Evolutionary conservation across 768 basidiomycete genomes (phyloP).

Genomic region (Trametes coccinea): DNA sequence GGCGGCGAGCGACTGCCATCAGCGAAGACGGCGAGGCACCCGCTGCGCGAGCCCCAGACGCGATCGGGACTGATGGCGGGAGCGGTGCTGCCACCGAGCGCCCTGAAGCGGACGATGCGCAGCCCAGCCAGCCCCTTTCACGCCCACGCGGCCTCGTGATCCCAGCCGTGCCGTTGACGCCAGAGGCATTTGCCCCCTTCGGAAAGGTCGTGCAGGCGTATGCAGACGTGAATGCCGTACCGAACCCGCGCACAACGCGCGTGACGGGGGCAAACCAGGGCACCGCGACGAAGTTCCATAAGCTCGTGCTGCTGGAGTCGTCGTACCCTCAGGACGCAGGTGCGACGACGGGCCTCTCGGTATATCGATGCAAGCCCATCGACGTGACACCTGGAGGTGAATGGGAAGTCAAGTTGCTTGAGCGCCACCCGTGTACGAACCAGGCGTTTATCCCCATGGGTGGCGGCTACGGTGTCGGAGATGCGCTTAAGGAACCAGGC

Average conservation of each 20-base stretch:
- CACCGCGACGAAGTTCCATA: constrained; percentile 92
- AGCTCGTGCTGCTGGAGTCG: constrained; percentile 69
- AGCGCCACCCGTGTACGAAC: constrained; percentile 86
- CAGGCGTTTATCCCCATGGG: constrained; percentile 97
- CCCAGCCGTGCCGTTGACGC: constrained; percentile 71
- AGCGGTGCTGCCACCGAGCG: constrained; percentile 11
- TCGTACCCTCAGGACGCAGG: constrained; percentile 60
- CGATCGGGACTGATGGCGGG: constrained; percentile 11
- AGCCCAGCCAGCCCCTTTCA: neutral
- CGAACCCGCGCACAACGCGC: constrained; percentile 58
- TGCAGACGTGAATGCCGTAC: constrained; percentile 61
- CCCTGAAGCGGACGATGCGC: neutral
- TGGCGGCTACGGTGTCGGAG: constrained; percentile 42
- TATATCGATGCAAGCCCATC: constrained; percentile 79
- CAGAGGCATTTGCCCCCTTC: constrained; percentile 84
- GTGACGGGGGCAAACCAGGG: constrained; percentile 87
- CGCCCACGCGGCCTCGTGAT: constrained; percentile 29
- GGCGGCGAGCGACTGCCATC: constrained; percentile 45
- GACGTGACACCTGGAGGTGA: constrained; percentile 45
- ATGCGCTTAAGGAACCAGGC: constrained; percentile 50
- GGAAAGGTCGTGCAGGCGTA: constrained; percentile 93
- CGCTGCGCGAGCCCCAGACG: constrained; percentile 11
- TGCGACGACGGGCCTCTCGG: constrained; percentile 72
- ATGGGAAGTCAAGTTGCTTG: constrained; percentile 70
- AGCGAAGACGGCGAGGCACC: constrained; percentile 1